Evolutionary conservation across 352 stramenopile species (phyloP), one percentile per base, ranked within the genome.

Genomic region (Saprolegnia diclina): DNA sequence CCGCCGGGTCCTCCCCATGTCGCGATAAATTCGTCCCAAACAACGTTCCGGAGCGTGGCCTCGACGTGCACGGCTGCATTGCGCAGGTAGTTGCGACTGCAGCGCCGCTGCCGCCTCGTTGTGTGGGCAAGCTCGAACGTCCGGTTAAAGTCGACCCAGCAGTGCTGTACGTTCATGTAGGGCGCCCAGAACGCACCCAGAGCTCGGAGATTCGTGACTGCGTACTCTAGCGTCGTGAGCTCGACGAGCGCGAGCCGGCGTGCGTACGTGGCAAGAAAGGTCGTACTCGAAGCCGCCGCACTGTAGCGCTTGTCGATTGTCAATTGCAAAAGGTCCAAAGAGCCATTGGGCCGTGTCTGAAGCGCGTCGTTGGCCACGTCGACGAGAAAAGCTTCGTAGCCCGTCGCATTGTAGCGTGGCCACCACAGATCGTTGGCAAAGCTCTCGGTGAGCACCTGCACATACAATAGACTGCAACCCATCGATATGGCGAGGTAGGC

Each of bases 361-460:
- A 59, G 52, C 35, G 35, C 24, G 35, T 42, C 24, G 38, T 67
- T 67, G 48, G 40, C 32, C 24, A 55, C n/a, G 48, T 67, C 61
- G 26, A 56, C 32, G 19, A 67, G 26, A 18, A 54, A 56, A 7
- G 61, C 61, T 37, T 67, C 21, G 26, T 67, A n/a, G 21, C 38
- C n/a, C 7, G 22, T 56, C 5, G 19, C 11, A 16, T 26, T 29
- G 42, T 67, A 67, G 38, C 37, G 16, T n/a, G 61, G 6, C 61
- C 61, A 67, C 61, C 61, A 67, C 26, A 67, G 13, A 38, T 67
- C 61, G 61, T 67, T 67, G 10, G 19, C 16, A 24, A 37, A n/a
- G 6, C 29, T 21, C 16, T 19, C 35, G 9, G 13, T n/a, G 5
- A 67, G 32, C 10, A 56, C 5, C 21, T 56, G 32, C 21, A 67